Evolutionary conservation across 2,329 filamentous ascomycete genomes (phyloP).

Genomic region (Verticillium albo-atrum): DNA sequence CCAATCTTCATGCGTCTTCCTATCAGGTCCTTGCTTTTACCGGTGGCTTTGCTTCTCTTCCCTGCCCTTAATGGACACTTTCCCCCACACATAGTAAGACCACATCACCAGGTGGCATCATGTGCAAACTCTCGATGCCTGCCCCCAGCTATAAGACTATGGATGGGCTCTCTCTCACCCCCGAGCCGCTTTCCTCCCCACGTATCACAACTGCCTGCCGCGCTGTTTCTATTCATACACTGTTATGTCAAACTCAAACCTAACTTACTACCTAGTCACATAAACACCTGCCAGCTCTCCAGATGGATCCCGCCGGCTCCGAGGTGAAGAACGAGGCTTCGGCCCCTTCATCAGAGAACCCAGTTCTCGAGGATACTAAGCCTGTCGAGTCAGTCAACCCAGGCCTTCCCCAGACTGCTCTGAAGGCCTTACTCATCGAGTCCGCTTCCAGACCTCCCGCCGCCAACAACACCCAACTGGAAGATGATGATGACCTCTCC

Average conservation of each 20-base stretch:
- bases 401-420: background rate
- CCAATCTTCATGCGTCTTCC: background rate
- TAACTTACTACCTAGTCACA: background rate
- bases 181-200: background rate
- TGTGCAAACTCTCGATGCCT: background rate
- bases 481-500: slow-evolving; percentile 40
- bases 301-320: background rate
- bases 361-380: background rate
- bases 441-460: background rate
- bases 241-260: background rate
- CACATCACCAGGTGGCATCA: background rate
- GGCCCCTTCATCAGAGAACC: background rate
- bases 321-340: background rate
- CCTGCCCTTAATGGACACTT: background rate
- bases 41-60: background rate
- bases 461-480: slow-evolving; percentile 16
- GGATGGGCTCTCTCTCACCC: background rate
- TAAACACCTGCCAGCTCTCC: background rate
- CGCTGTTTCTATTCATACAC: background rate
- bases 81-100: background rate
- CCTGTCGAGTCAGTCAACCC: background rate
- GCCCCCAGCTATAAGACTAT: background rate
- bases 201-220: too few species aligned
- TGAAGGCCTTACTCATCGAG: background rate
- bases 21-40: background rate